Percentiles rank a stretch among this genome's conserved stretches.
phyloP scores from a whole-genome alignment of 192 early-diverging fungal species.

The Phycomyces nitens region DNA sequence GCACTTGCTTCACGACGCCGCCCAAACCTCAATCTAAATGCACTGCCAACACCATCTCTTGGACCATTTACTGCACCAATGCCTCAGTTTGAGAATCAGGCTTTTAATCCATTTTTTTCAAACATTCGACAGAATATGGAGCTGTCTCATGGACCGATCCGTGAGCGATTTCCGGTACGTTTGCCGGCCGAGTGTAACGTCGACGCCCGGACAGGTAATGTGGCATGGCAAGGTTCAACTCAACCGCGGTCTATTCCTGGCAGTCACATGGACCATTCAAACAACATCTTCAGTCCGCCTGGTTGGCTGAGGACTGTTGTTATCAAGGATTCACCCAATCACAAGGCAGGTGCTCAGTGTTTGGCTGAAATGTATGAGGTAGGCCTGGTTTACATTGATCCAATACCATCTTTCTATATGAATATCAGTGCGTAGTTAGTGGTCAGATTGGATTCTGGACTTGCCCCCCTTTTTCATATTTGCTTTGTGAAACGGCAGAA shows the following conservation, averaged over 20 bases:
- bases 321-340: constrained; percentile 9
- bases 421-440: neutral
- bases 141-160: constrained; percentile 47
- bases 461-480: neutral
- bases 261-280: constrained; percentile 6
- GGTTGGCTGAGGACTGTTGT: constrained; percentile 18
- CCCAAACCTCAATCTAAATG: constrained; percentile 23
- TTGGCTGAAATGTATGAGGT: constrained; percentile 33
- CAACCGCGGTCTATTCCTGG: constrained; percentile 25
- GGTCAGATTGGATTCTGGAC: no score
- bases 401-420: neutral
- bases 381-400: neutral
- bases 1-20: constrained; percentile 11
- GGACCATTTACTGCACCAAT: constrained; percentile 52
- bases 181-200: constrained; percentile 40
- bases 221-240: neutral
- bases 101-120: constrained; percentile 58
- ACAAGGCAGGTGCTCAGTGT: constrained; percentile 19
- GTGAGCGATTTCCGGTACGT: constrained; percentile 51
- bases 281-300: constrained; percentile 5
- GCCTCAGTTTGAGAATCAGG: constrained; percentile 52
- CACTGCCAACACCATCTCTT: constrained; percentile 29
- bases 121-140: constrained; percentile 63
- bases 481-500: constrained; percentile 5
- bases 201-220: constrained; percentile 18